Percentiles rank a stretch among this genome's conserved stretches.
Evolutionary conservation across 768 basidiomycete genomes (phyloP).

Genomic region (Mycena crocata): DNA sequence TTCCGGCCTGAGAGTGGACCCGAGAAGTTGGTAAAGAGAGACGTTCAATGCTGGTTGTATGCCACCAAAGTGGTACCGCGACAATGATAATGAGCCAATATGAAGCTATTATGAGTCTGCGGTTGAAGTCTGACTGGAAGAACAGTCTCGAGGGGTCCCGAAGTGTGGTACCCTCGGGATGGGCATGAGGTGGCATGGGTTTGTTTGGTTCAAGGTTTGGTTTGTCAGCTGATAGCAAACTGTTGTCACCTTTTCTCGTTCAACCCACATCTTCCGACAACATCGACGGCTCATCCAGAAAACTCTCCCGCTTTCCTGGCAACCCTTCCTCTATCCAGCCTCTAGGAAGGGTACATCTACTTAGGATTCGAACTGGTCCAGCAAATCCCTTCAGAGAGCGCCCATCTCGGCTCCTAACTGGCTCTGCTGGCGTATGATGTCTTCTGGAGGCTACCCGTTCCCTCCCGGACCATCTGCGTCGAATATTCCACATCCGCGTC

Average conservation of each 20-base stretch:
- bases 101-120: conserved; percentile 72
- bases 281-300: no score
- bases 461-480: conserved; percentile 46
- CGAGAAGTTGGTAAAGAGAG: conserved; percentile 74
- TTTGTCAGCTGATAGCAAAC: conserved; percentile 10
- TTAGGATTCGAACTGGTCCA: not conserved
- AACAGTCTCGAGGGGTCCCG: conserved; percentile 63
- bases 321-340: not conserved
- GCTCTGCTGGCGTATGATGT: conserved; percentile 43
- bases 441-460: conserved; percentile 55
- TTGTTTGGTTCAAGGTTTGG: no score
- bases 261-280: conserved; percentile 11
- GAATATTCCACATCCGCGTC: conserved; percentile 47
- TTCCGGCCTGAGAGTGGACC: conserved; percentile 64
- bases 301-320: not conserved
- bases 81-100: conserved; percentile 86
- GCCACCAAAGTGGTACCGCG: conserved; percentile 94
- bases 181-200: conserved; percentile 28
- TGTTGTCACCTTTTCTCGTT: conserved; percentile 5
- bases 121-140: conserved; percentile 61
- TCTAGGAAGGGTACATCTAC: not conserved
- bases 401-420: conserved; percentile 27
- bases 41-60: conserved; percentile 89
- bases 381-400: conserved; percentile 7
- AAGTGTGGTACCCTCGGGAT: conserved; percentile 40